Evolutionary conservation across 1,139 yeast genomes (phyloP), one percentile per base, ranked within the genome.

Genomic region (Meyerozyma carpophila): DNA sequence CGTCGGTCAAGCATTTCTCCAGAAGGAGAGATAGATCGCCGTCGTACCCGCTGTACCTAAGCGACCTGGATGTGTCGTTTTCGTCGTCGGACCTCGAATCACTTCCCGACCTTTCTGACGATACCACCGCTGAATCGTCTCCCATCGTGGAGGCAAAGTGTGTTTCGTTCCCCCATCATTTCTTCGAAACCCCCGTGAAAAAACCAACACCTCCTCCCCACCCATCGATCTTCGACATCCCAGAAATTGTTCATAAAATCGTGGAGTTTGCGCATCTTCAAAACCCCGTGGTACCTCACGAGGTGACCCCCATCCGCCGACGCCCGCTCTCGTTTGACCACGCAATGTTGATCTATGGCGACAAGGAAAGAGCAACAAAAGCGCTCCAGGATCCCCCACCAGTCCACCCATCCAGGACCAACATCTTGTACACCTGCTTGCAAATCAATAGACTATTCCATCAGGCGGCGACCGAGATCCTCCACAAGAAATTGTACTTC

Each of bases 231-330:
- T 84, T 89, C 56, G 71, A 72, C 42, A 81, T 84, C 16, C 96
- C 96, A 0, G 96, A 90, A 60, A 82, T 90, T 44, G 70, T 89
- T 16, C 64, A 73, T 50, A 70, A 73, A 46, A 85, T 90, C 13
- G 55, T 89, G 25, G 66, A 70, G 21, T 79, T 69, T 58, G 82
- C 87, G 11, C 87, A 84, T 40, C 65, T 66, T 31, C 70, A 65
- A 47, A 59, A 55, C 43, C 66, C 78, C 6, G 59, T 61, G 5
- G 67, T 81, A 14, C 89, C 93, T 3, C 77, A 72, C 44, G 91
- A 84, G 55, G 61, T 62, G 10, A 63, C 79, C 0, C 84, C 86
- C 36, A 58, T 72, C 1, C 65, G 94, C 50, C 73, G 94, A 51
- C 76, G 75, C 47, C 95, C 95, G 11, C 63, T 82, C 55, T 81